phyloP scores from a whole-genome alignment of 805 yeast species.

The Metschnikowia hibisci region DNA sequence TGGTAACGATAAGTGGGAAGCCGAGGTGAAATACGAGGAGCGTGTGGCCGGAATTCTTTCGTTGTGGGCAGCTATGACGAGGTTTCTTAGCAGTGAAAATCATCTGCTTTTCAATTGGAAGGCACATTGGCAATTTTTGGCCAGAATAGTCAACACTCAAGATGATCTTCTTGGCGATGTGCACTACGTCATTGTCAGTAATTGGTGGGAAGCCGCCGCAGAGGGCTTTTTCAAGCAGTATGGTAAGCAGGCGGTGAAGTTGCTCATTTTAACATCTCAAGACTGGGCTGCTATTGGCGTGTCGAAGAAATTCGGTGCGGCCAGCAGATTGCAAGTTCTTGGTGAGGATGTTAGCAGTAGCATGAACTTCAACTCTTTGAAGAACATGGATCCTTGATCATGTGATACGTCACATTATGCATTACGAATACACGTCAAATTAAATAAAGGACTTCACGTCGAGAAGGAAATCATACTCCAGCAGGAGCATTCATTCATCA shows the following conservation, averaged over 20 bases:
- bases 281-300: slow-evolving; percentile 53
- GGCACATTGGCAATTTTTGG: slow-evolving; percentile 63
- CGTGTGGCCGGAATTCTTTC: slow-evolving; percentile 83
- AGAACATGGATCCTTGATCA: slow-evolving; percentile 36
- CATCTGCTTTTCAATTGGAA: slow-evolving; percentile 33
- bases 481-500: too few species aligned
- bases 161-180: slow-evolving; percentile 51
- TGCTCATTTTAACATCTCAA: slow-evolving; percentile 44
- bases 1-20: slow-evolving; percentile 49
- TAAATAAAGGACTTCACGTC: too few species aligned
- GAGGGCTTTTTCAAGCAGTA: slow-evolving; percentile 50
- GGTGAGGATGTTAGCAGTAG: slow-evolving; percentile 72
- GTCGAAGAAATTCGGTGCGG: slow-evolving; percentile 62
- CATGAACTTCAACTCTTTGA: slow-evolving; percentile 45
- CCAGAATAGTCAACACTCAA: slow-evolving; percentile 64
- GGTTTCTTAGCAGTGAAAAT: slow-evolving; percentile 25
- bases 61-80: slow-evolving; percentile 71
- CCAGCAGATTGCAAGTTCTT: slow-evolving; percentile 67
- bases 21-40: slow-evolving; percentile 71
- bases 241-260: slow-evolving; percentile 67
- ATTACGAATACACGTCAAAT: not conserved
- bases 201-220: slow-evolving; percentile 93
- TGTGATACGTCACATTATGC: too few species aligned
- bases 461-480: too few species aligned
- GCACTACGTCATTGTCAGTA: slow-evolving; percentile 66